Evolutionary conservation across 352 stramenopile species (phyloP).

Genomic region (Thraustochytrium striatum): DNA sequence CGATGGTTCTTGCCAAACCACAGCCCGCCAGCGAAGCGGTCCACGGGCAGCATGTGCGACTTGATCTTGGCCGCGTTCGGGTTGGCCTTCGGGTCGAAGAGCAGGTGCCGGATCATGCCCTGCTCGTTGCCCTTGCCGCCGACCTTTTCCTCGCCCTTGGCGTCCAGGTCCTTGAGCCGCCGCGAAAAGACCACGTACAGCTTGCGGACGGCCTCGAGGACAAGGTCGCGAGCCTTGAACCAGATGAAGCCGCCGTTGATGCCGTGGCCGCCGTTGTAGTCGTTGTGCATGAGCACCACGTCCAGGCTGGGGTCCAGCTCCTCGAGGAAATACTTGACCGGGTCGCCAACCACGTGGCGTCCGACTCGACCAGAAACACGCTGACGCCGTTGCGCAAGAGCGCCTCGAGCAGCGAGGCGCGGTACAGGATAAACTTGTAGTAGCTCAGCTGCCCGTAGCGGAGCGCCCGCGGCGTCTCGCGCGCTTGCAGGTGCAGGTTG

Average conservation of each 20-base stretch:
- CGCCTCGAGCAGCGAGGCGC: not conserved
- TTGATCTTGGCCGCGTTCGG: not conserved
- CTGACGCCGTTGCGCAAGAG: not conserved
- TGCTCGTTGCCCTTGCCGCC: slow-evolving; percentile 5
- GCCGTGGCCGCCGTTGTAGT: not conserved
- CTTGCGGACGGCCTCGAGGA: not conserved
- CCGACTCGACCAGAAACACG: not conserved
- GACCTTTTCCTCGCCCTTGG: not conserved
- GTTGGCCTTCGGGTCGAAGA: not conserved
- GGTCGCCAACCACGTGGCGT: not conserved
- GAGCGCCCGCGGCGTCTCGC: not conserved
- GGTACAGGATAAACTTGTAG: slow-evolving; percentile 18
- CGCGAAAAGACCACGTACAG: not conserved
- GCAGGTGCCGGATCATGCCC: not conserved
- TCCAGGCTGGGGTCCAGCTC: not conserved
- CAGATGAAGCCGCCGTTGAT: slow-evolving; percentile 6
- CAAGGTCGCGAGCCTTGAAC: not conserved
- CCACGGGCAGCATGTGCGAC: not conserved
- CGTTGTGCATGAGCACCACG: not conserved
- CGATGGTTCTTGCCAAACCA: not conserved
- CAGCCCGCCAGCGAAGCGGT: not conserved
- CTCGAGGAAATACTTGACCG: not conserved
- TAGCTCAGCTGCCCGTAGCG: not conserved
- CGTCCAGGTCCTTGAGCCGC: too few relatives aligned
- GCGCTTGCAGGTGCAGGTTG: not conserved